Conservation (phyloP, 768 basidiomycete genomes). For the Fibroporia radiculosa region DNA sequence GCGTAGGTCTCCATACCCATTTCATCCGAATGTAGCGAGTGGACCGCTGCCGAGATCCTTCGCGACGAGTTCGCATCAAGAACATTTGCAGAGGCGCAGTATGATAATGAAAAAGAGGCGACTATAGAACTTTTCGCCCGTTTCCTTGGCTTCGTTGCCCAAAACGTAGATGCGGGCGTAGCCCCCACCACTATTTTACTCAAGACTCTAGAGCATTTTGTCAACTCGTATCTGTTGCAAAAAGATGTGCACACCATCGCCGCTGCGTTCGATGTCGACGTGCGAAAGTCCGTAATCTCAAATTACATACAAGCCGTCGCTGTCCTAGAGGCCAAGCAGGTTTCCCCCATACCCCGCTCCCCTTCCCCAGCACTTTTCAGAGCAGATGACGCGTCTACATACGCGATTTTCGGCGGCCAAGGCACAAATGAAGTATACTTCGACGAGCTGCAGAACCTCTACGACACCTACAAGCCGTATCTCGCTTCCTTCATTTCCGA, state of each 20-base stretch:
- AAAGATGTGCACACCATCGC: conserved; percentile 80
- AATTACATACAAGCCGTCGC: conserved; percentile 77
- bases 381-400: conserved; percentile 64
- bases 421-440: conserved; percentile 98
- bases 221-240: conserved; percentile 57
- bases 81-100: conserved; percentile 40
- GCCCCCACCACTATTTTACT: conserved; percentile 61
- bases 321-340: conserved; percentile 50
- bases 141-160: conserved; percentile 73
- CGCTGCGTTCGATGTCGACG: conserved; percentile 65
- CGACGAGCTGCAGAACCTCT: conserved; percentile 87
- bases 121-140: conserved; percentile 73
- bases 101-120: conserved; percentile 53
- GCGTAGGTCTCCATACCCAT: conserved; percentile 79
- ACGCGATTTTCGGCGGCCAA: conserved; percentile 95
- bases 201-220: conserved; percentile 73
- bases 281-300: conserved; percentile 67
- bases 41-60: conserved; percentile 89
- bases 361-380: conserved; percentile 63
- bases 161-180: conserved; percentile 48
- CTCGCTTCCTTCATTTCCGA: conserved; percentile 62
- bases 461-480: conserved; percentile 87
- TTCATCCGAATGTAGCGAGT: conserved; percentile 71
- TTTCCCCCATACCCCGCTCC: conserved; percentile 47
- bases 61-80: conserved; percentile 79